Base-by-base conservation (phyloP, 2,329 filamentous ascomycete species). In the Ceratocystis cubensis region DNA sequence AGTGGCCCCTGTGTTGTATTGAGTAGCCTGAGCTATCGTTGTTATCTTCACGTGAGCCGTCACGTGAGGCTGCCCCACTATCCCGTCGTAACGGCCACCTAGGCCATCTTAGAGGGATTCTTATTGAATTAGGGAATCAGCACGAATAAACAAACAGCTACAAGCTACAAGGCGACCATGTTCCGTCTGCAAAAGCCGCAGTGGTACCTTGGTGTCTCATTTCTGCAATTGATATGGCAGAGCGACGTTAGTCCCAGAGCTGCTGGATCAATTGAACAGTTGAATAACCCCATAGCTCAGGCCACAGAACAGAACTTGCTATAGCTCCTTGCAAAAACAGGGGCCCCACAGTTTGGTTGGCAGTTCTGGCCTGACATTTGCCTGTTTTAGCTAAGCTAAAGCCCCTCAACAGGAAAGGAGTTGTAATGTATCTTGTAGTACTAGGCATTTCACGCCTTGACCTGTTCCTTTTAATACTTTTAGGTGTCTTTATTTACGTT, bases 11-110 rank as follows among this genome's bases (percentile, higher is more conserved):
- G 10, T 37, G 10, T 3, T 13, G 37, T 13, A 3, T 13, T 41
- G 10, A 13, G 10, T 41, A 41, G 37, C 10, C 10, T 10, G 33
- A 37, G 33, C 33, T 37, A 37, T 37, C 33, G 3, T 13, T 10
- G n/a, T 28, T 30, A n/a, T 13, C 25, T 25, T 7, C 64, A 65
- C 64, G 64, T 65, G 64, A 37, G 2, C 3, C 1, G 3, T 25
- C 65, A 63, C 61, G 65, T 63, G 61, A 30, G 0, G 1, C 0
- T 5, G 45, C 25, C 65, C 61, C 65, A 59, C 62, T 61, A 37
- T 48, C 30, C 30, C 17, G n/a, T 17, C 53, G 65, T 66, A 56
- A 66, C 61, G 65, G 65, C 65, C 65, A 66, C 65, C 65, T 66
- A 66, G 65, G 59, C 65, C 65, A 63, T 64, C 59, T 56, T 7